phyloP scores from a whole-genome alignment of 2,329 filamentous ascomycete genomes.

The Colletotrichum sojae region DNA sequence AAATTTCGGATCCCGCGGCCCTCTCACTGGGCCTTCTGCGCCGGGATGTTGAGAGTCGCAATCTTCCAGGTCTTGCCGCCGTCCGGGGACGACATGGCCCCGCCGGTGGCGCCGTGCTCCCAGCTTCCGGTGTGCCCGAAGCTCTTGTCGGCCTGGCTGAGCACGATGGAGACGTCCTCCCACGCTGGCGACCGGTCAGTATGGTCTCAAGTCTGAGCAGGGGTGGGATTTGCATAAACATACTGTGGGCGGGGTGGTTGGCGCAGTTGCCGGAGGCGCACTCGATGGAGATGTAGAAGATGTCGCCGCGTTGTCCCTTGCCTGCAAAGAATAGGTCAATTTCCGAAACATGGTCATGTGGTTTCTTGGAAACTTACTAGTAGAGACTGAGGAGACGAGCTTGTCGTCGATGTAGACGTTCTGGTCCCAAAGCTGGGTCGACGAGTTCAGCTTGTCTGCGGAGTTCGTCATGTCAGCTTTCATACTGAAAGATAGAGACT shows the following conservation, averaged over 20 bases:
- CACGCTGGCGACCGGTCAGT: slow-evolving; percentile 1
- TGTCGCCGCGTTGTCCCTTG: slow-evolving; percentile 19
- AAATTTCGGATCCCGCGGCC: not conserved
- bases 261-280: slow-evolving; percentile 25
- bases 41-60: slow-evolving; percentile 8
- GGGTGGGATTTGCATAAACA: not conserved
- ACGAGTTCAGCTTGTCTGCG: slow-evolving; percentile 11
- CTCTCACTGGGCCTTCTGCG: slow-evolving; percentile 15
- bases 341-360: too few species aligned
- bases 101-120: slow-evolving; percentile 19
- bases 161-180: slow-evolving; percentile 20
- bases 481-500: not conserved
- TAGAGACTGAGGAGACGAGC: slow-evolving; percentile 1
- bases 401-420: slow-evolving; percentile 20
- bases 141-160: slow-evolving; percentile 8
- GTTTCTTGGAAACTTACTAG: not conserved
- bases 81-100: slow-evolving; percentile 10
- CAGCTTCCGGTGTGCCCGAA: slow-evolving; percentile 14
- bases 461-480: not conserved
- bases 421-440: slow-evolving; percentile 17
- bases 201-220: not conserved
- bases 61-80: slow-evolving; percentile 20
- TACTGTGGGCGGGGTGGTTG: slow-evolving; percentile 21
- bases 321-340: not conserved
- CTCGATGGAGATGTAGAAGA: slow-evolving; percentile 29